Base-by-base conservation (phyloP, 2,329 filamentous ascomycete species). In the Aspergillus fijiensis region DNA sequence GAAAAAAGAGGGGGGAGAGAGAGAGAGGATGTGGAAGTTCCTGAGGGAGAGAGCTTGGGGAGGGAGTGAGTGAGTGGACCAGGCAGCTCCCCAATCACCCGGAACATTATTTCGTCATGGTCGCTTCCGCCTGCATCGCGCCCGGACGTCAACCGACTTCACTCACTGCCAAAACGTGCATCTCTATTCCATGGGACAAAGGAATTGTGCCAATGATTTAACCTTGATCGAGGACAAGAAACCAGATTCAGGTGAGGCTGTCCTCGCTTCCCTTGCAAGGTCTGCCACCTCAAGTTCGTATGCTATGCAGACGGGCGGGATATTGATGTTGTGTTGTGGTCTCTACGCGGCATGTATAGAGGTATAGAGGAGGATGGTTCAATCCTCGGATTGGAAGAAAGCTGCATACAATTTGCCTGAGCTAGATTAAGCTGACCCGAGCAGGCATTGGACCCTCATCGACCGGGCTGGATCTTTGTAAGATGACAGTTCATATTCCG, bases 51-150 rank as follows among this genome's bases (percentile, higher is more conserved):
- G 23, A 39, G 14, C 35, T 39, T 12, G 11, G 39, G 53, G 9
- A 19, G 35, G 2, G 10, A 27, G 35, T 23, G 23, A 48, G 58
- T 27, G 25, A 27, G 47, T 59, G 39, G 49, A 50, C 35, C 10
- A 19, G 21, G 23, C 52, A 55, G 52, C 53, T 55, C 45, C 53
- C 42, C 54, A 35, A 23, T 25, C 56, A 19, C 27, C 7, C 54
- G 49, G 50, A 60, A 56, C 49, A 42, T 60, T 53, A 60, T 60
- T 51, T 57, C 58, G 58, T 57, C 58, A 60, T 60, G 45, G 51
- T 35, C 51, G 14, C 19, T 59, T 31, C 55, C 57, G 51, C 51
- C 57, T 55, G 47, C 57, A 58, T 45, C 29, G 51, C 51, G 51
- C 57, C 42, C 57, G 52, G 52, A 55, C 57, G 47, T 49, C 51